Base-by-base conservation (phyloP, 345 rosid species). In the Populus alba region DNA sequence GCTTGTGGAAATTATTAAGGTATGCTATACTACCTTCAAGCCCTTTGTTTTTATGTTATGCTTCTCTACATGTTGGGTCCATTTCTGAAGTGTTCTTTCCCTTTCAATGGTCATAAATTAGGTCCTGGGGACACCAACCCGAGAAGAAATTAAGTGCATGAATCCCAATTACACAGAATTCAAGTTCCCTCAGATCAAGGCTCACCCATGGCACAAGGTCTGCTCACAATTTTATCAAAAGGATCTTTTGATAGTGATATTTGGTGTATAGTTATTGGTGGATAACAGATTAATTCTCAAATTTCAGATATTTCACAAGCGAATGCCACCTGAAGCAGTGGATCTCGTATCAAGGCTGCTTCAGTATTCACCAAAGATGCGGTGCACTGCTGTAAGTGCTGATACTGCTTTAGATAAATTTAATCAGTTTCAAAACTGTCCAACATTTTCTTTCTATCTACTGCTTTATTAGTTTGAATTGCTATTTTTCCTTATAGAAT, bases 141-240 rank as follows among this genome's bases (percentile, higher is more conserved):
- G 98, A 80, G 99, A 96, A 87, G 99, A 96, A 87, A 96, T 96
- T 70, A 90, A 90, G 84, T 96, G 99, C 88, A 96, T 96, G 99
- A 96, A 96, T 87, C 97, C 98, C 31, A 89, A 96, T 82, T 96
- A 96, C 87, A 90, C 91, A 0, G 99, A 96, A 78, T 96, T 92
- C 81, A 96, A 94, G 88, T 96, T 96, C 81, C 99, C 98, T 75
- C 99, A 94, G 89, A 94, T 96, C 57, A 96, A 94, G 89, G 97
- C 99, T 83, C 99, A 94, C 84, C 98, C 99, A 66, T 96, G 98
- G 99, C 95, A 94, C 85, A 96, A 96, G 98, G 99, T 92, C 70
- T 78, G 75, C 66, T 25, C 20, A 68, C 53, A 72, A 55, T 9
- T 18, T 68, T 39, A n/a, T 9, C 11, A 22, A 18, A 39, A 13